These are phyloP conservation scores for Cladosporium austrohemisphaericum DNA, from an alignment of 2,329 filamentous ascomycete genomes.

Conservation along the genomic window DNA sequence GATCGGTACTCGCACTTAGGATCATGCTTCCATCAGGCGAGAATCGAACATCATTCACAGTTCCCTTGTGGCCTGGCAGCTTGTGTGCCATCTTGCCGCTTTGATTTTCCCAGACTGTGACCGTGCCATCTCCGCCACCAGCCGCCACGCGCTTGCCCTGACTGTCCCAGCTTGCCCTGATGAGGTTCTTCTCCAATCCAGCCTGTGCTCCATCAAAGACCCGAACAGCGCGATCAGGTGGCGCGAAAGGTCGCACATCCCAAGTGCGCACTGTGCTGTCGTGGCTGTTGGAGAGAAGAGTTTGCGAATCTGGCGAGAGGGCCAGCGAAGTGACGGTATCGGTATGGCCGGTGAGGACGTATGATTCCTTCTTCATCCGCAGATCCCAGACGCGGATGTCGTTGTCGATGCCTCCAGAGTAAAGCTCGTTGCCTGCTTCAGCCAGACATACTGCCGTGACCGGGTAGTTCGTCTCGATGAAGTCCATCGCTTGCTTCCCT, in stretches of 20 bases:
- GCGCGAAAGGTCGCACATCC: constrained; percentile 94
- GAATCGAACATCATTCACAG: constrained; percentile 92
- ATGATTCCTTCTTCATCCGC: constrained; percentile 82
- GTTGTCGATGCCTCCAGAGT: constrained; percentile 92
- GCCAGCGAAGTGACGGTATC: constrained; percentile 88
- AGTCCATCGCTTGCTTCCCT: constrained; percentile 81
- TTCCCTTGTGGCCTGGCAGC: constrained; percentile 89
- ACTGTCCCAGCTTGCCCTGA: constrained; percentile 84
- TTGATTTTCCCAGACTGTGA: constrained; percentile 84
- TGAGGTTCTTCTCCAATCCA: constrained; percentile 86
- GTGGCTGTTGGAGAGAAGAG: constrained; percentile 85
- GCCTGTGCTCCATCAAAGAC: constrained; percentile 89
- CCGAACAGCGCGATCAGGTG: constrained; percentile 75
- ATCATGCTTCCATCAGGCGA: constrained; percentile 81
- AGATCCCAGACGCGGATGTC: constrained; percentile 97
- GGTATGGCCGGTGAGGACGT: constrained; percentile 82
- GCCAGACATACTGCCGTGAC: constrained; percentile 88
- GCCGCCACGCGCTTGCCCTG: constrained; percentile 83
- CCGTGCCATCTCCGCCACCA: constrained; percentile 84
- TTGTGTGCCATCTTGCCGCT: constrained; percentile 92
- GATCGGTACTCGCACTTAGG: constrained; percentile 29
- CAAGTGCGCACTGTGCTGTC: constrained; percentile 92
- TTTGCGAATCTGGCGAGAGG: constrained; percentile 90
- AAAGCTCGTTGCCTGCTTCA: constrained; percentile 92
- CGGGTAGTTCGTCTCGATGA: constrained; percentile 86